These are phyloP conservation scores for Kwoniella shivajii DNA, from an alignment of 1,284 basidiomycete species.

Conservation along the genomic window DNA sequence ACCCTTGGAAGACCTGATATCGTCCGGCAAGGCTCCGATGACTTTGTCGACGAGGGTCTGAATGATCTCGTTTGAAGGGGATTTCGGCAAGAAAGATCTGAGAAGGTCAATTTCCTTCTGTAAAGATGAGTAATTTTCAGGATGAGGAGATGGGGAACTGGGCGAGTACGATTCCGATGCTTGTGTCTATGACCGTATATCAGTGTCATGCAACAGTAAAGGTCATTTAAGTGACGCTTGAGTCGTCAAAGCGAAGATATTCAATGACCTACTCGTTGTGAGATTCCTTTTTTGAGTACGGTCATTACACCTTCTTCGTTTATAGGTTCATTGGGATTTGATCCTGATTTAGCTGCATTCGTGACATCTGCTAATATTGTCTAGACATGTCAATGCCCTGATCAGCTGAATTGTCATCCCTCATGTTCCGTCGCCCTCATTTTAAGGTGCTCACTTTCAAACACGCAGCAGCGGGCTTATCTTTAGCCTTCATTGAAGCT, in stretches of 20 bases:
- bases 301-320: constrained; percentile 39
- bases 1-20: constrained; percentile 30
- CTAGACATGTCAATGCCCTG: constrained; percentile 22
- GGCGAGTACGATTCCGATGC: constrained; percentile 46
- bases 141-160: constrained; percentile 34
- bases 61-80: constrained; percentile 38
- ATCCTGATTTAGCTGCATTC: constrained; percentile 39
- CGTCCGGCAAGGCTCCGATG: constrained; percentile 27
- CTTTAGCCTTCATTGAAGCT: constrained; percentile 50
- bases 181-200: constrained; percentile 25
- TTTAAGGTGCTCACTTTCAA: constrained; percentile 44
- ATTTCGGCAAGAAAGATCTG: constrained; percentile 38
- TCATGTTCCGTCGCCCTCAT: too few species aligned
- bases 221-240: background rate
- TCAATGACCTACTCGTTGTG: constrained; percentile 29
- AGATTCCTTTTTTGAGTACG: constrained; percentile 44
- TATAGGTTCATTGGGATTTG: constrained; percentile 41
- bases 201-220: background rate
- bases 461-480: constrained; percentile 37
- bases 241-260: background rate
- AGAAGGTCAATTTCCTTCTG: constrained; percentile 40
- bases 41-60: constrained; percentile 36
- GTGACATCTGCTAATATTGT: constrained; percentile 48
- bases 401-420: too few species aligned
- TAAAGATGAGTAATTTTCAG: constrained; percentile 39